These are phyloP conservation scores for Lomentospora prolificans DNA, from an alignment of 2,329 filamentous ascomycete species.

Conservation along the genomic window DNA sequence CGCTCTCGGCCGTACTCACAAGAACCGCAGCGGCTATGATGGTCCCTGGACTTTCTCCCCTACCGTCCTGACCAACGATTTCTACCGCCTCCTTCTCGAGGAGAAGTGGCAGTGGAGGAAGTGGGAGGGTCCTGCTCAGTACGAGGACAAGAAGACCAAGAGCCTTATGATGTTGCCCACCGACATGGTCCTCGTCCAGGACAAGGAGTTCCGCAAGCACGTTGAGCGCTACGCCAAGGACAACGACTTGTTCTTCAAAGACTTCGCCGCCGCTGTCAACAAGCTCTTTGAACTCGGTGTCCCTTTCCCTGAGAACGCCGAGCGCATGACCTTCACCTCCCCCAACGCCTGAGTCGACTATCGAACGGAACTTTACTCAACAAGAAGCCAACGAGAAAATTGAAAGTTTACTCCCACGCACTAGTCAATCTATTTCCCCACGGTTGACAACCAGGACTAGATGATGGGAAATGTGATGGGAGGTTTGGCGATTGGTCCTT, in stretches of 20 bases:
- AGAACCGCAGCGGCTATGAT: slow-evolving; percentile 75
- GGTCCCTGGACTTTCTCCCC: slow-evolving; percentile 92
- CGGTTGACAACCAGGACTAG: not conserved
- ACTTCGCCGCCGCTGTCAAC: slow-evolving; percentile 69
- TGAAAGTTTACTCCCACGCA: no score
- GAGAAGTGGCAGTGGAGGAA: slow-evolving; percentile 91
- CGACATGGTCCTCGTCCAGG: slow-evolving; percentile 77
- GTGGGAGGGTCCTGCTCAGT: slow-evolving; percentile 85
- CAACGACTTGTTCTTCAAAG: slow-evolving; percentile 84
- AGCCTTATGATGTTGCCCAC: slow-evolving; percentile 94
- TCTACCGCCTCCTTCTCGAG: slow-evolving; percentile 74
- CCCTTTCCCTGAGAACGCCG: slow-evolving; percentile 61
- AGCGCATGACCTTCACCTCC: slow-evolving; percentile 57
- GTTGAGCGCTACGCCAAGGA: slow-evolving; percentile 88
- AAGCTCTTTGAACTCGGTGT: slow-evolving; percentile 93
- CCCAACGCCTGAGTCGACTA: slow-evolving; percentile 15
- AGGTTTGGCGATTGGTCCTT: not conserved
- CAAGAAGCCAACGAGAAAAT: not conserved
- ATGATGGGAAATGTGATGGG: not conserved
- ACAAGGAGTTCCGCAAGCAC: slow-evolving; percentile 73
- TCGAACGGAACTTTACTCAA: not conserved
- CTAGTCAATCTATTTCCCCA: no score
- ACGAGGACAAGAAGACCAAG: slow-evolving; percentile 80
- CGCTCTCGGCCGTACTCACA: slow-evolving; percentile 82
- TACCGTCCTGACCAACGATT: slow-evolving; percentile 89